Evolutionary conservation across 148 eudicot species (phyloP), one percentile per base, ranked within the genome.

Genomic region (Vaccinium vitisidaea): DNA sequence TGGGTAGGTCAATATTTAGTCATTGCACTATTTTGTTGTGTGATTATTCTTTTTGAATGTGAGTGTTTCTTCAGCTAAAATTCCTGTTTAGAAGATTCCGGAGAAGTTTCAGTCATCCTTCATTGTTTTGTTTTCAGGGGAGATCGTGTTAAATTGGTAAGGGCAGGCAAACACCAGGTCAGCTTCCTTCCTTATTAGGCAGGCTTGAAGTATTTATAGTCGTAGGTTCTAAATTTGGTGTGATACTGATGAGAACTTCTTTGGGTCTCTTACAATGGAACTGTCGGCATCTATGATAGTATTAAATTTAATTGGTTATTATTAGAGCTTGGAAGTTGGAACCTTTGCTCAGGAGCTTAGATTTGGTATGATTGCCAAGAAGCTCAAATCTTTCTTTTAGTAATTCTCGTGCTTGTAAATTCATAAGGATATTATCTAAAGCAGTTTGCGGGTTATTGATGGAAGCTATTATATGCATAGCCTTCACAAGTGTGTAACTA

Each of bases 161-260:
- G 93, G 61, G 99, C 99, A 25, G 99, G 99, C 83, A 94, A 90
- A 84, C 99, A 97, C 89, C 98, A 95, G 98, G 99, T 96, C 65
- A 85, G 88, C 80, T 23, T 80, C 79, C 79, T 70, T 70, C 21
- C 70, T 78, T 77, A 54, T 71, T 50, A 71, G 63, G 75, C 59
- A 49, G 43, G 70, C 71, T 39, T 49, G 63, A 27, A 65, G 39
- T 23, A 48, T 86, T 0, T 69, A 13, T 83, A 53, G 30, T 32
- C 21, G 43, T 61, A 73, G 10, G 48, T 80, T 8, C 30, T 25
- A 13, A 23, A 48, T 69, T 46, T 50, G 50, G 15, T 84, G 55
- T 19, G 23, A 70, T 18, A 21, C 30, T 14, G 16, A 0, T 27
- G n/a, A 54, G 46, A 30, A 54, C 14, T 18, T 82, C 77, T 82